Evolutionary conservation across 1,284 basidiomycete genomes (phyloP).

Genomic region (Meripilus lineatus): DNA sequence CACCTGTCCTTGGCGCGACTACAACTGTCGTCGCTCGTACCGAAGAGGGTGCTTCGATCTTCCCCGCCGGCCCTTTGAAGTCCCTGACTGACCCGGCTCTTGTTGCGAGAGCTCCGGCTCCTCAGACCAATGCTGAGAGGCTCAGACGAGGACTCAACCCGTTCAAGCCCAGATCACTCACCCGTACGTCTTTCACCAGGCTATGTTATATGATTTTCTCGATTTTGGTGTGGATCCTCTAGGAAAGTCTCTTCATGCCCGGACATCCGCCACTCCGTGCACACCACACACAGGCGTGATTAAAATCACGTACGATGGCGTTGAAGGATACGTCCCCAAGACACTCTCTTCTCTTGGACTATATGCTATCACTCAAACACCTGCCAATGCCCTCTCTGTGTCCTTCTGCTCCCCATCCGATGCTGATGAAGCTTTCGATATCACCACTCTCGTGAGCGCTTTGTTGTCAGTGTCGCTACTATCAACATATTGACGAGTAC

Average conservation of each 20-base stretch:
- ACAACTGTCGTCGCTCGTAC: no score
- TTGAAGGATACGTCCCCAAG: not conserved
- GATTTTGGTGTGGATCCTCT: not conserved
- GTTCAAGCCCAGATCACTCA: not conserved
- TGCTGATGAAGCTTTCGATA: not conserved
- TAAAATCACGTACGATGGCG: not conserved
- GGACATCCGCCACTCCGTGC: not conserved
- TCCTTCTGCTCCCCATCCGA: not conserved
- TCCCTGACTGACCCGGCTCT: not conserved
- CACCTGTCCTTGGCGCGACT: no score
- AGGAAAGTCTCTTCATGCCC: not conserved
- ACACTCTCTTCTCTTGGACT: not conserved
- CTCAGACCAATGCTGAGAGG: not conserved
- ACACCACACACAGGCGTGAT: not conserved
- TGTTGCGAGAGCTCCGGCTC: not conserved
- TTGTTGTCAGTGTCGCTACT: no score
- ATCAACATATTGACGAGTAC: no score
- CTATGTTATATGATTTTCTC: not conserved
- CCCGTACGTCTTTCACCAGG: not conserved
- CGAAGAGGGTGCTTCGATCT: no score
- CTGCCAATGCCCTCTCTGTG: not conserved
- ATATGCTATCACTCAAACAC: not conserved
- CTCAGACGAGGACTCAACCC: not conserved
- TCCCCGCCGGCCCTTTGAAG: no score
- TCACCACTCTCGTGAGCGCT: not conserved